Percentiles rank a stretch among this genome's conserved stretches.
These are phyloP conservation scores for Rhodotorula babjevae DNA, from an alignment of 768 basidiomycete genomes.

Conservation along the genomic window DNA sequence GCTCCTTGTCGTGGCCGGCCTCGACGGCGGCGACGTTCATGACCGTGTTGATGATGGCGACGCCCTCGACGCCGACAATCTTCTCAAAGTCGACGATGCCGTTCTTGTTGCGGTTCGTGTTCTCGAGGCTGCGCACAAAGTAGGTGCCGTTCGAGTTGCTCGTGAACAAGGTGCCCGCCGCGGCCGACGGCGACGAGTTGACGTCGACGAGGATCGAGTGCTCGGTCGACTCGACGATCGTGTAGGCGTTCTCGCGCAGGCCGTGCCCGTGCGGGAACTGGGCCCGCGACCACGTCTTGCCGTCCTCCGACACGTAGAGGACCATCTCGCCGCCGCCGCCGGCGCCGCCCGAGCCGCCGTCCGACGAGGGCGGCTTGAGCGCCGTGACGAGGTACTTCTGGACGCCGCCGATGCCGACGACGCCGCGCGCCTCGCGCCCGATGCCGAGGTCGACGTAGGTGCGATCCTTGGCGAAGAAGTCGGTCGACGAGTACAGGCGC, in stretches of 20 bases:
- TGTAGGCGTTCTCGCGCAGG: conserved; percentile 87
- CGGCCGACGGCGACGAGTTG: conserved; percentile 57
- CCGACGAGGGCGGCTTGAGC: conserved; percentile 60
- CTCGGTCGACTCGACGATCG: conserved; percentile 86
- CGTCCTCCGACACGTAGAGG: conserved; percentile 80
- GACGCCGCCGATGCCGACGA: conserved; percentile 89
- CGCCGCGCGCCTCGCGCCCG: conserved; percentile 74
- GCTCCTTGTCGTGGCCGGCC: conserved; percentile 62
- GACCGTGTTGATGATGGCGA: conserved; percentile 85
- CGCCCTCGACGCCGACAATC: conserved; percentile 72
- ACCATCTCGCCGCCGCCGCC: conserved; percentile 60
- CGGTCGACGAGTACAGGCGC: conserved; percentile 73
- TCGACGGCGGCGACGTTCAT: conserved; percentile 78
- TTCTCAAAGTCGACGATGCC: conserved; percentile 94
- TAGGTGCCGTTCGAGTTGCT: conserved; percentile 90
- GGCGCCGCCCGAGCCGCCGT: conserved; percentile 12
- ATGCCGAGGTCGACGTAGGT: conserved; percentile 76
- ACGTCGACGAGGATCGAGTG: conserved; percentile 95
- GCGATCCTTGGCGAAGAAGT: conserved; percentile 68
- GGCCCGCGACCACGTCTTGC: conserved; percentile 76
- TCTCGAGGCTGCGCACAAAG: conserved; percentile 82
- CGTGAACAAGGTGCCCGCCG: conserved; percentile 86
- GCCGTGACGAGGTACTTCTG: conserved; percentile 90
- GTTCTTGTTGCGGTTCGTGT: conserved; percentile 81
- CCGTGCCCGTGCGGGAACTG: conserved; percentile 74